Evolutionary conservation across 2,329 filamentous ascomycete genomes (phyloP), one percentile per base, ranked within the genome.

Genomic region (Fusarium equiseti): DNA sequence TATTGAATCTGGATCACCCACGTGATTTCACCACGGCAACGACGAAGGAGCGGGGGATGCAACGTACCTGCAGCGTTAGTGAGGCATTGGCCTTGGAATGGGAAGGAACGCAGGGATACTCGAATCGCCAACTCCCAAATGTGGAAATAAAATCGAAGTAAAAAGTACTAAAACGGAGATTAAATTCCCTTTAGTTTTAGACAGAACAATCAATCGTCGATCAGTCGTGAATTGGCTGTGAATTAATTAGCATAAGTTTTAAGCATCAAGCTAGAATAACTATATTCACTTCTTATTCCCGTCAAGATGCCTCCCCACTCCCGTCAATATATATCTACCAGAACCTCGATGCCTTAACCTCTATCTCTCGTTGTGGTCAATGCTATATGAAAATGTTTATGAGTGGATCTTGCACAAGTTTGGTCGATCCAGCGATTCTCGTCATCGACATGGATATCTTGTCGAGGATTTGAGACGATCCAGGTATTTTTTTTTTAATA

Each of bases 21-120:
- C 76, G 77, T 78, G 76, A 77, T 70, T 75, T 78, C 76, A 78
- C 77, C 77, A 78, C 73, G 56, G 77, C 77, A 79, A 79, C 77
- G 63, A 64, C 56, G 57, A 63, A 55, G 60, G 48, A 66, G 60
- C 52, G 59, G 68, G 63, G 68, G 64, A 63, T 53, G 52, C 64
- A 63, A 72, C 69, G 69, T 72, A 64, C 69, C 70, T 72, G 70
- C 70, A 72, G 69, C 68, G 52, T 62, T 71, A 66, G 64, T 61
- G 63, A 66, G 61, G 60, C 56, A 60, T 45, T 57, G 65, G 22
- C 62, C 60, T 57, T 49, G 69, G 61, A 70, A 63, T 55, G 61
- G 69, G 69, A 72, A 54, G 61, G 59, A 49, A 27, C 46, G 50
- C 69, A 67, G 49, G 56, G 67, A 26, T 71, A 44, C 38, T 40